phyloP scores from a whole-genome alignment of 1,284 basidiomycete species.

The Neolentinus lepideus region DNA sequence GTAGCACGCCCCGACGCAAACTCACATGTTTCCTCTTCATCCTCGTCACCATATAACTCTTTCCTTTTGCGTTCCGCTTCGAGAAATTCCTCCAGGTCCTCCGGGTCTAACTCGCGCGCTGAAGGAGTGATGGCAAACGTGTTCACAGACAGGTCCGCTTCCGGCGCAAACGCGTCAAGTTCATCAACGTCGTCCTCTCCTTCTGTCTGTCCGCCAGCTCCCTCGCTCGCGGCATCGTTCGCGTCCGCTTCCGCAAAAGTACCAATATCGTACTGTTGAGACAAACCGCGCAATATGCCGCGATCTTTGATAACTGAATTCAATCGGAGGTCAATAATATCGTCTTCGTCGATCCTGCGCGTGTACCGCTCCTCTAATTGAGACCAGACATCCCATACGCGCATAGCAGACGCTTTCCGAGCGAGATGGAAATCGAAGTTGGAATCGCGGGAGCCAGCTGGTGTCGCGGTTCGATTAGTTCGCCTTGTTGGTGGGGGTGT shows the following conservation, averaged over 20 bases:
- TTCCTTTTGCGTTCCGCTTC: slow-evolving; percentile 49
- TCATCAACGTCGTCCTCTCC: slow-evolving; percentile 27
- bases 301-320: slow-evolving; percentile 56
- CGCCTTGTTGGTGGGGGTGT: neutral
- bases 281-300: slow-evolving; percentile 46
- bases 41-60: slow-evolving; percentile 38
- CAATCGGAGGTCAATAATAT: slow-evolving; percentile 61
- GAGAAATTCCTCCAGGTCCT: slow-evolving; percentile 59
- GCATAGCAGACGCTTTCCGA: slow-evolving; percentile 45
- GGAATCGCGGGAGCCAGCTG: neutral
- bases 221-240: slow-evolving; percentile 20
- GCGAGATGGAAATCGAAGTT: slow-evolving; percentile 40
- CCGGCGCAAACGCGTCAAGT: slow-evolving; percentile 29
- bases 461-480: neutral
- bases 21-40: slow-evolving; percentile 19
- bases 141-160: slow-evolving; percentile 21
- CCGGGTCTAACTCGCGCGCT: slow-evolving; percentile 35
- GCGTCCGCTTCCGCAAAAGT: slow-evolving; percentile 26
- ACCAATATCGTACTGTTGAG: slow-evolving; percentile 37
- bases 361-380: slow-evolving; percentile 59
- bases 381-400: slow-evolving; percentile 56
- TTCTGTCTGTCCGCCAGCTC: slow-evolving; percentile 21
- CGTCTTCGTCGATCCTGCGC: slow-evolving; percentile 63
- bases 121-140: slow-evolving; percentile 29
- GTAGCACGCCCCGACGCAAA: slow-evolving; percentile 13